Conservation (phyloP, 2,329 filamentous ascomycete species). For the Curvularia spicifera region DNA sequence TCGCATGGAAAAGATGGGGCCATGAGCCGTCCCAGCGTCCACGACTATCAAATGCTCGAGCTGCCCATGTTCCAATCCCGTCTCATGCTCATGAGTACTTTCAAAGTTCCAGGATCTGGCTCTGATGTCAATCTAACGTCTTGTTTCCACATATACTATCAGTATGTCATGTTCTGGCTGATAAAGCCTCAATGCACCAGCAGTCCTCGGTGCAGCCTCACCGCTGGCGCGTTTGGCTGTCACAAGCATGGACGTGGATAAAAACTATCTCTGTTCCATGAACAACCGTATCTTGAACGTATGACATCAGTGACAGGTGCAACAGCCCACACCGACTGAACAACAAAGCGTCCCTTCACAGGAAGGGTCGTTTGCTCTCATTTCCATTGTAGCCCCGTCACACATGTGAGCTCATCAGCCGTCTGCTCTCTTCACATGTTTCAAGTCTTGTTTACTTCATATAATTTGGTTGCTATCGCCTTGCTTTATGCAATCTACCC, state of each 20-base stretch:
- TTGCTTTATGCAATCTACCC: background rate
- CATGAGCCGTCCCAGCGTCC: background rate
- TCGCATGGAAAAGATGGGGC: constrained; percentile 12
- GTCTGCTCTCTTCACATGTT: constrained; percentile 6
- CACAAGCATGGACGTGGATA: background rate
- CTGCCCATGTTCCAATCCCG: too few relatives aligned
- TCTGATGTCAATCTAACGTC: background rate
- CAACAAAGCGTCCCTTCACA: constrained; percentile 8
- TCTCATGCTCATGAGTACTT: background rate
- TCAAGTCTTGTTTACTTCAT: background rate
- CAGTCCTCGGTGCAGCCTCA: background rate
- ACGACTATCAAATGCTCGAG: background rate
- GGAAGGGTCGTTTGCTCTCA: background rate
- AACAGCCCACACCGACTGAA: constrained; percentile 4
- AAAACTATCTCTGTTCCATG: background rate
- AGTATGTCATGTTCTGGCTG: background rate
- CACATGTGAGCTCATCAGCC: background rate
- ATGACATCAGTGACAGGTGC: constrained; percentile 13
- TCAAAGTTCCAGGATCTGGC: background rate
- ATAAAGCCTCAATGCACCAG: background rate
- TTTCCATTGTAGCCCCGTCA: background rate
- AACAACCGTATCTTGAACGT: background rate
- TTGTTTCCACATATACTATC: background rate
- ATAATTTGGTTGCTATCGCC: background rate
- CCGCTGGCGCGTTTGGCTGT: background rate